A percentile compares a stretch with the other conserved stretches of the same genome.
Conservation (phyloP, 2,329 filamentous ascomycete species). For the Penicillium sp. region DNA sequence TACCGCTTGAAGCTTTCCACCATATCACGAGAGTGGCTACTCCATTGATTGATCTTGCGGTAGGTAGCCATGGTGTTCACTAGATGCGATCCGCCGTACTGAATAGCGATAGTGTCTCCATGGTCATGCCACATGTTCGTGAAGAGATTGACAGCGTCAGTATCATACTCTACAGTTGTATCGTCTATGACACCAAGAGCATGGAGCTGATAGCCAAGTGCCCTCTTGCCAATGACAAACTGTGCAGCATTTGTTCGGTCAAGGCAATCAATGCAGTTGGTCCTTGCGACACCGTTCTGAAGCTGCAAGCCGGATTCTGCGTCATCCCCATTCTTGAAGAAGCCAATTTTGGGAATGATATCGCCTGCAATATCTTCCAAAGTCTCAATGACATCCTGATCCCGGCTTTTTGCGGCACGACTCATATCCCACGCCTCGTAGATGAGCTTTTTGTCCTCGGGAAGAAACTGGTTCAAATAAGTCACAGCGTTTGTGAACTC, state of each 20-base stretch:
- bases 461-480: conserved; percentile 93
- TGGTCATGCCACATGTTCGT: conserved; percentile 99
- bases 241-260: conserved; percentile 97
- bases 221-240: conserved; percentile 94
- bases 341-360: conserved; percentile 79
- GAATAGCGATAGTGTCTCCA: conserved; percentile 94
- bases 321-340: conserved; percentile 89
- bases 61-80: conserved; percentile 99
- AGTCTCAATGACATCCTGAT: conserved; percentile 90
- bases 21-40: conserved; percentile 95
- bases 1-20: conserved; percentile 98
- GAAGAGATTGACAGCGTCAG: conserved; percentile 91
- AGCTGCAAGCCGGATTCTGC: conserved; percentile 63
- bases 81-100: conserved; percentile 94
- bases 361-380: conserved; percentile 87
- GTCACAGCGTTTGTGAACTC: conserved; percentile 85
- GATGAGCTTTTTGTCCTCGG: conserved; percentile 77
- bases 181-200: conserved; percentile 82
- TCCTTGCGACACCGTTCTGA: conserved; percentile 89
- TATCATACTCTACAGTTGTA: conserved; percentile 83
- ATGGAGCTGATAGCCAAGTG: conserved; percentile 86
- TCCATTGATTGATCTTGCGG: conserved; percentile 98
- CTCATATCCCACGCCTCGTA: conserved; percentile 99
- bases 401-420: conserved; percentile 83
- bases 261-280: conserved; percentile 96